Conservation (phyloP, 2,329 filamentous ascomycete genomes). For the Karstenula rhodostoma region DNA sequence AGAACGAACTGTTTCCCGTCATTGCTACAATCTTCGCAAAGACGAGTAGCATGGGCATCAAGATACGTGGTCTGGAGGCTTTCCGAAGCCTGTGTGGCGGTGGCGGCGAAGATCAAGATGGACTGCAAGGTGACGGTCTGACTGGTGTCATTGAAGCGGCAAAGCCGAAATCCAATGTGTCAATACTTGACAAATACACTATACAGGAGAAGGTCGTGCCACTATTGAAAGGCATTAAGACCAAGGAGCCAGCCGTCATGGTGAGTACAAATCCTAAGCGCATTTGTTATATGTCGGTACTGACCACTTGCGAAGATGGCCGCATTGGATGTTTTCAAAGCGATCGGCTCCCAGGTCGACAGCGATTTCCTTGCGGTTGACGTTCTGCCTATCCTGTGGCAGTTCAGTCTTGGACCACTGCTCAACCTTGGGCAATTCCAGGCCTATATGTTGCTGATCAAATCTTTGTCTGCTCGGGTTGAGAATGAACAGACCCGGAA, state of each 20-base stretch:
- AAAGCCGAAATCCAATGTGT: constrained; percentile 71
- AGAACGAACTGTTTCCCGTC: constrained; percentile 94
- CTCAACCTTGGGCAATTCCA: constrained; percentile 87
- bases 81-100: constrained; percentile 91
- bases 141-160: constrained; percentile 70
- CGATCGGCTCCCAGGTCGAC: constrained; percentile 83
- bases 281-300: background rate
- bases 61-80: constrained; percentile 88
- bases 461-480: constrained; percentile 77
- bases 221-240: constrained; percentile 90
- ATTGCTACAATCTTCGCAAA: constrained; percentile 90
- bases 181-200: constrained; percentile 93
- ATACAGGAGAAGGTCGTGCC: constrained; percentile 98
- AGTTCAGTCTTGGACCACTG: constrained; percentile 87
- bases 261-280: constrained; percentile 37
- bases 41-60: constrained; percentile 93
- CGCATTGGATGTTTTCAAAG: constrained; percentile 80
- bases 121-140: constrained; percentile 70
- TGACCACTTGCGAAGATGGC: constrained; percentile 67
- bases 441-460: constrained; percentile 88
- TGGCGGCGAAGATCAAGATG: constrained; percentile 48
- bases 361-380: constrained; percentile 92
- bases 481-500: constrained; percentile 91
- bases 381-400: constrained; percentile 88
- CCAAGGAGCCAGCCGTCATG: constrained; percentile 97